Evolutionary conservation across 352 stramenopile genomes (phyloP).

Genomic region (Globisporangium recalcitrans): DNA sequence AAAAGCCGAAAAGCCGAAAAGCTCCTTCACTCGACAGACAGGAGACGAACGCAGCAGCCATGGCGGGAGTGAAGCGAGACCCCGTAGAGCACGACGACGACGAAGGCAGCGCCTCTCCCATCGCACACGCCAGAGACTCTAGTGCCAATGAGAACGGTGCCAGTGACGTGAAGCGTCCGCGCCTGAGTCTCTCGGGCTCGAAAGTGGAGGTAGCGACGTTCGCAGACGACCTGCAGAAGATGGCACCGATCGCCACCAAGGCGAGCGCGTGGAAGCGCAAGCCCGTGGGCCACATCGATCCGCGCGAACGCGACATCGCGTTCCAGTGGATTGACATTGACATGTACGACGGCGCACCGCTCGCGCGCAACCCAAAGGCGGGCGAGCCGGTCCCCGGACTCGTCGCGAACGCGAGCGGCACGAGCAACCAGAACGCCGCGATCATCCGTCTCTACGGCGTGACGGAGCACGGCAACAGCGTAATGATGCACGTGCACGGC

Average conservation of each 20-base stretch:
- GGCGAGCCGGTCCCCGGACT: conserved; percentile 45
- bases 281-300: conserved; percentile 32
- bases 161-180: conserved; percentile 31
- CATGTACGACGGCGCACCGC: conserved; percentile 91
- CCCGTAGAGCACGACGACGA: conserved; percentile 5
- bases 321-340: conserved; percentile 99
- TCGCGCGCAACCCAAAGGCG: conserved; percentile 85
- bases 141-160: background rate
- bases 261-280: conserved; percentile 62
- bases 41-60: conserved; percentile 4
- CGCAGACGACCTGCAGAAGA: conserved; percentile 49
- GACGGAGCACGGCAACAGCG: conserved; percentile 92
- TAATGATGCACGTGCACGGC: conserved; percentile 96
- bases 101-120: background rate
- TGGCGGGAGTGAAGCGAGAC: conserved; percentile 37
- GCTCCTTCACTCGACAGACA: background rate
- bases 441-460: conserved; percentile 98
- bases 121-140: too few relatives aligned
- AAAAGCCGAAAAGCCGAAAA: background rate
- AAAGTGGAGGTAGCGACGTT: conserved; percentile 35
- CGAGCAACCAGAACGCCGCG: conserved; percentile 76
- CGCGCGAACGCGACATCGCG: conserved; percentile 30
- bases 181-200: conserved; percentile 21
- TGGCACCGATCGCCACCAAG: conserved; percentile 56
- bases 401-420: conserved; percentile 89